A percentile compares a stretch with the other conserved stretches of the same genome.
Conservation (phyloP, 805 yeast species). For the Ogataea neopini region DNA sequence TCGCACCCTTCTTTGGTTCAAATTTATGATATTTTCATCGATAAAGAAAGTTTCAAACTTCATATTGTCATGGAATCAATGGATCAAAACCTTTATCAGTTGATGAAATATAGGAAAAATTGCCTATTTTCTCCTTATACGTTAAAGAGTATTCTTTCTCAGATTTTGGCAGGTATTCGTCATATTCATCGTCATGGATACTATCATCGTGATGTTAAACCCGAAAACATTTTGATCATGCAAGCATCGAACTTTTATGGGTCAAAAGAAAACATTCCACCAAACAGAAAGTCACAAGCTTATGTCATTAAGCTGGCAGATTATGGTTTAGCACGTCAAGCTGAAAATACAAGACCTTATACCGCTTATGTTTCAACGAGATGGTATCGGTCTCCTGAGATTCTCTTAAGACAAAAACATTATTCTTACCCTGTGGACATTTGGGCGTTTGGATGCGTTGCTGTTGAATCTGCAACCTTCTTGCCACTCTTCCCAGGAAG, state of each 20-base stretch:
- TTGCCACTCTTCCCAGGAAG: slow-evolving; percentile 83
- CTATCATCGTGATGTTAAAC: slow-evolving; percentile 90
- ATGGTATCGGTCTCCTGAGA: slow-evolving; percentile 87
- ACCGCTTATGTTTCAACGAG: slow-evolving; percentile 82
- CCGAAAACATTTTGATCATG: slow-evolving; percentile 82
- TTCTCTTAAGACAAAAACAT: slow-evolving; percentile 58
- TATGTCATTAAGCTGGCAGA: slow-evolving; percentile 77
- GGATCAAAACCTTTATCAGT: slow-evolving; percentile 78
- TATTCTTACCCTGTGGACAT: slow-evolving; percentile 75
- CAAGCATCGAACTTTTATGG: slow-evolving; percentile 58
- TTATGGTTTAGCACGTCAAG: slow-evolving; percentile 73
- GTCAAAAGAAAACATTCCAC: slow-evolving; percentile 40
- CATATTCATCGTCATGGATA: slow-evolving; percentile 74
- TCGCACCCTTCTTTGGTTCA: slow-evolving; percentile 73
- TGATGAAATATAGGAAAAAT: slow-evolving; percentile 62
- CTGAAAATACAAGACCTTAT: slow-evolving; percentile 52
- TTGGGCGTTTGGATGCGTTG: slow-evolving; percentile 86
- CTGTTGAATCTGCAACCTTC: slow-evolving; percentile 69
- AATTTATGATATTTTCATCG: slow-evolving; percentile 78
- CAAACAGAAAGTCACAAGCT: slow-evolving; percentile 39
- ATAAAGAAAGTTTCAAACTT: slow-evolving; percentile 54
- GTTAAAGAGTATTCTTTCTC: slow-evolving; percentile 66
- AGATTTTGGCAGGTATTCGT: slow-evolving; percentile 70
- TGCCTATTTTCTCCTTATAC: slow-evolving; percentile 57
- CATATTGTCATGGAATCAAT: slow-evolving; percentile 88